Base-by-base conservation (phyloP, 1,139 yeast species). In the Kodamaea anthophila region DNA sequence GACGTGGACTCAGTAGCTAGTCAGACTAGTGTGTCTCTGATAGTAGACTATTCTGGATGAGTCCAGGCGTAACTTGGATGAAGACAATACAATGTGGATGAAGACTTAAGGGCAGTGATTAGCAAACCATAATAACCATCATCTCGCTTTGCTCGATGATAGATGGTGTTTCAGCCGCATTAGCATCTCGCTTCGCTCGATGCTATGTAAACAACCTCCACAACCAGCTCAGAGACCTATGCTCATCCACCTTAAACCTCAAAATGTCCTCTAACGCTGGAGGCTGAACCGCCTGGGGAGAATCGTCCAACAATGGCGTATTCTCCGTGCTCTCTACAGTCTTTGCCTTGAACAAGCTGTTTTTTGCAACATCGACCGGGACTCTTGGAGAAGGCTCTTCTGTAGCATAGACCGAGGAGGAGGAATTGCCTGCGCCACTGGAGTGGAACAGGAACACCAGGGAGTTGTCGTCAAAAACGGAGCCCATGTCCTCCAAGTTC, bases 401-500 rank as follows among this genome's bases (percentile, higher is more conserved):
- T 3, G 37, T 30, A 15, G 32, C 32, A 18, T 29, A 32, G 3
- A 23, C 12, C 3, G 33, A 26, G n/a, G 26, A 15, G 10, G 19
- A 12, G 4, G 28, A 24, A 13, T 32, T 23, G 9, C 26, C 23
- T 14, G 32, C n/a, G 28, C 37, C 37, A 9, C 54, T 53, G 2
- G 68, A 62, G 42, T 66, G 73, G 49, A 53, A 64, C 9, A 70
- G 64, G 38, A 66, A 66, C 7, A 66, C 54, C 4, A 70, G 62
- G 3, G 69, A 61, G 33, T 47, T 52, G 31, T 51, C 56, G 34
- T 51, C 57, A 29, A 51, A 51, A 3, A 51, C 52, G n/a, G 52
- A 47, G 10, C 55, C 95, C 83, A 87, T 86, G 35, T 87, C 95
- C 51, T 87, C 96, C 37, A 87, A 65, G 23, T 82, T 77, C 26